Base-by-base conservation (phyloP, 495 filamentous ascomycete genomes). In the Xylaria venustula region DNA sequence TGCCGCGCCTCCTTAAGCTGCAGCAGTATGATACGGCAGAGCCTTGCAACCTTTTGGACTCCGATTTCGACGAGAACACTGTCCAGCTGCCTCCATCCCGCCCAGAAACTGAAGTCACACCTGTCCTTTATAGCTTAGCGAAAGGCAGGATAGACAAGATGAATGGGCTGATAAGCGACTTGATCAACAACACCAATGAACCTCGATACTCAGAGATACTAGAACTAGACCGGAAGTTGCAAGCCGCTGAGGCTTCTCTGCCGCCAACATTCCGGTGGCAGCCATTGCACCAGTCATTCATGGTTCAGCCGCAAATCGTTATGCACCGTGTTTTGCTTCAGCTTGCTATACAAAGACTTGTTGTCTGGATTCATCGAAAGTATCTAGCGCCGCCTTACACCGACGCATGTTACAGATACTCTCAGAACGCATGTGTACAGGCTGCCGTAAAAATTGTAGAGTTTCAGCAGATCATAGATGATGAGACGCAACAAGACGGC, bases 41-140 rank as follows among this genome's bases (percentile, higher is more conserved):
- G 54, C 79, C 80, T 5, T 69, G 70, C 0, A 82, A 81, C 49
- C 64, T 81, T 7, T 49, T 74, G 20, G 79, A 82, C 62, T 44
- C 48, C 0, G 78, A 80, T 15, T 77, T 81, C 50, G 70, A 75
- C 30, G 74, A 79, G 46, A 54, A 49, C 15, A 71, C 64, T 17
- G 46, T 51, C 7, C 64, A 68, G 28, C 56, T 78, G 3, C 79
- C 78, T 0, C 58, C 65, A 3, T 66, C 73, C 3, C 65, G 64
- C 14, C 68, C 73, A 56, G 76, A 61, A 57, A 75, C 58, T 9
- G 74, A 75, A 41, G 14, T 64, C 0, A 79, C 74, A 7, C 68
- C 72, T 1, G 60, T 73, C 12, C 47, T 75, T 15, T 82, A 78
- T 54, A 63, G 71, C 0, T 73, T 79, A 20, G 70, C 72, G 1